Conservation (phyloP, 1,139 yeast genomes). For the Martiniozyma asiatica region DNA sequence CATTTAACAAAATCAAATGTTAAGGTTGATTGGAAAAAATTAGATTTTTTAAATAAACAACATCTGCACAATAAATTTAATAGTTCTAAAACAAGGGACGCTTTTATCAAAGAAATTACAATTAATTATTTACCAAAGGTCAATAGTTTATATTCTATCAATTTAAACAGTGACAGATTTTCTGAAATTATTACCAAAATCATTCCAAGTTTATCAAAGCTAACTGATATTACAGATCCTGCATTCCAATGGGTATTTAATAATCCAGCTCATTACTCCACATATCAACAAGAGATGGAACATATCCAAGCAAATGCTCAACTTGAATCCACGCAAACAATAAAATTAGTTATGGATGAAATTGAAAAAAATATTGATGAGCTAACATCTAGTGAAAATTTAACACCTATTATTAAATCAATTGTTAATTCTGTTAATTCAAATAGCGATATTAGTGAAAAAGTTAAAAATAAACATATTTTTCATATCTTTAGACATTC, state of each 20-base stretch:
- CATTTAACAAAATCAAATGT: conserved; percentile 88
- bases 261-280: conserved; percentile 1
- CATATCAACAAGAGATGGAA: too few species aligned
- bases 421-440: conserved; percentile 2
- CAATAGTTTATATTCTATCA: neutral
- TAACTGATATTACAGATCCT: conserved; percentile 1
- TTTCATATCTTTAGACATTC: conserved; percentile 60
- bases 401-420: conserved; percentile 5
- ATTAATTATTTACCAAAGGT: conserved; percentile 1
- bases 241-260: conserved; percentile 4
- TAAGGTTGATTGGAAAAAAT: conserved; percentile 70
- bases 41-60: conserved; percentile 62
- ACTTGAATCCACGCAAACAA: too few species aligned
- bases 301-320: too few species aligned
- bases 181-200: neutral
- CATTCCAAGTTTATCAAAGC: conserved; percentile 2
- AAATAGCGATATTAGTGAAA: conserved; percentile 1
- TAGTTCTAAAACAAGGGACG: conserved; percentile 5
- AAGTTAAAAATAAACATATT: conserved; percentile 33
- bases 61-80: conserved; percentile 35
- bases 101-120: neutral
- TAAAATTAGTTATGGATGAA: too few species aligned
- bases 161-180: conserved; percentile 1
- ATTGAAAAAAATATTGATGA: too few species aligned
- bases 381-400: conserved; percentile 3